Base-by-base conservation (phyloP, 768 basidiomycete species). In the Chalciporus piperatus region DNA sequence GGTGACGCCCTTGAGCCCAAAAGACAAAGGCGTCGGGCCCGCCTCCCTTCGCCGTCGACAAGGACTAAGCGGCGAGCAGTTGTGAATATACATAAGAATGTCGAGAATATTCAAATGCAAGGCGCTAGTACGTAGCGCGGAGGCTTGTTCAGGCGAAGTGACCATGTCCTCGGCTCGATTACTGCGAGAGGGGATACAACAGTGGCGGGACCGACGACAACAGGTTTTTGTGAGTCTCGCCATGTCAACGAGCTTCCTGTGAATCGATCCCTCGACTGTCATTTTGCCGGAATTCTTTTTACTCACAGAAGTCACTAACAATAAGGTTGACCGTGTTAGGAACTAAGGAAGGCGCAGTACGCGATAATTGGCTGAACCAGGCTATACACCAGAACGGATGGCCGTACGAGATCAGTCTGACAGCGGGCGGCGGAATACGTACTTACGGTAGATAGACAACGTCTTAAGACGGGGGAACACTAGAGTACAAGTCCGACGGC, bases 1-100 rank as follows among this genome's bases (percentile, higher is more conserved):
- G 56, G 39, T 59, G 62, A 56, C 56, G 51, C 56, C 59, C 54
- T 62, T 35, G 56, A 42, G 59, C 2, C 22, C 50, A 47, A 41
- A 70, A 70, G 59, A 70, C 65, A 70, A 69, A 69, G 70, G 61
- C 64, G 58, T 67, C 63, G 59, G 65, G 62, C 57, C 54, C 65
- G 57, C 63, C 58, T 57, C 54, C 55, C 55, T 54, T 67, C 60
- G 58, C 60, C 53, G 67, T 60, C 62, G 59, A 63, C 58, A 69
- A 55, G 60, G 50, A 56, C 27, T 59, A 70, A 69, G 65, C 59
- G 67, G 59, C 47, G 54, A 60, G 59, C 55, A 14, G 59, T 58
- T 56, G 49, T 50, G 59, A 66, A 66, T 50, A 42, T 54, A 48
- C 35, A 57, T 54, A 60, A 59, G 63, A 53, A 49, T 60, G 40